Base-by-base conservation (phyloP, 352 stramenopile genomes). In the Pythium angustatum region DNA sequence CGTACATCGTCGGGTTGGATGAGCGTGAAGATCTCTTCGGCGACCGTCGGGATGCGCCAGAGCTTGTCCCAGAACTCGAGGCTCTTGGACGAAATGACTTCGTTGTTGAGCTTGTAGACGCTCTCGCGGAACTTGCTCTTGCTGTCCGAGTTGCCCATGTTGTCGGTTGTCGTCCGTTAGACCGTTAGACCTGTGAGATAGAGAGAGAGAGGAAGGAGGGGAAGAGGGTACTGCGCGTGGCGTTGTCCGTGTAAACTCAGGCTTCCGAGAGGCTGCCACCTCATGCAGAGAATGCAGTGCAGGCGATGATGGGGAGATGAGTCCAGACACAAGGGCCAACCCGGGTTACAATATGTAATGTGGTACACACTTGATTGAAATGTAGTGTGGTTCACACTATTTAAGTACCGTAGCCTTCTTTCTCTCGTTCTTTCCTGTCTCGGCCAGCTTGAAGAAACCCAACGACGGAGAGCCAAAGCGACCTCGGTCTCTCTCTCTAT, bases 81-180 rank as follows among this genome's bases (percentile, higher is more conserved):
- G 67, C 91, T 90, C 72, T 92, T 91, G 68, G 74, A 73, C 51
- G 82, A 91, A 40, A 96, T 79, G 10, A 91, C 78, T 59, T 96
- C 85, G 47, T 96, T 94, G 73, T 91, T 94, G 69, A 96, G 83
- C 81, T 96, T 96, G 77, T 96, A 94, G 51, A 96, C 87, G 73
- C 81, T 93, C 81, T 96, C 87, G 72, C 85, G 85, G 75, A 96
- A 96, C 81, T 94, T 96, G 77, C 83, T 93, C 80, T 94, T 96
- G 72, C 85, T 94, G 71, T 96, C 85, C 74, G 83, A 93, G 71
- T 94, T 94, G 57, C 87, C 87, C 87, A 96, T 96, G 44, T 38
- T 15, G 5, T 10, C n/a, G 21, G 9, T 34, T n/a, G n/a, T n/a
- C n/a, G n/a, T n/a, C n/a, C n/a, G n/a, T n/a, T n/a, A n/a, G n/a